Evolutionary conservation across 139 green algal genomes (phyloP), one percentile per base, ranked within the genome.

Genomic region (Coccomyxa sp.): DNA sequence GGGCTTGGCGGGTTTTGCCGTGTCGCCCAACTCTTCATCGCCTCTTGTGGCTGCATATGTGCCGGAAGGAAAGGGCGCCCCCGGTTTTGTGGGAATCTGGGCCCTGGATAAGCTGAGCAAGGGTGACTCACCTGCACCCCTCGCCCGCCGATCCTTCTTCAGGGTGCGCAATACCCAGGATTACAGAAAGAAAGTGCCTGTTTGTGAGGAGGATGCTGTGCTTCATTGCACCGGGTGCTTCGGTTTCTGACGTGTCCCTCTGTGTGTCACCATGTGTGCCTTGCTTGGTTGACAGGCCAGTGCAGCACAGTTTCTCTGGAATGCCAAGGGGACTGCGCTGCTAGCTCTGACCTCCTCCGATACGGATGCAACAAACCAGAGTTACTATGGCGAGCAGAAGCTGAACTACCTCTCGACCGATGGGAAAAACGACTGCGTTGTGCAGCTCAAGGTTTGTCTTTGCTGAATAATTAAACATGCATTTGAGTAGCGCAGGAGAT

Each of bases 361-460:
- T 79, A 93, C 96, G 27, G 96, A 99, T 81, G 94, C 91, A 32
- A 98, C 95, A 82, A 98, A 98, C 84, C 89, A 96, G 83, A 94
- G 83, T 75, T 96, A 96, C 82, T 96, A 96, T 80, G 93, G 93
- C 79, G 94, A 98, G 88, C 92, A 95, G 82, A 93, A 95, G 86
- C 91, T 99, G 78, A 95, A 98, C 90, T 99, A 92, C 85, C 83
- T 99, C 76, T 67, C 88, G 4, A 84, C 84, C 18, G 90, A 95
- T 68, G 94, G 89, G 30, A 84, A 27, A 60, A 85, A 90, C 58
- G 93, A 97, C 66, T 91, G 86, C 79, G 88, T 87, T 13, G 94
- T 98, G 51, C 86, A 85, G 63, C 63, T 71, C 21, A 71, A 71
- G 63, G 13, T 25, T 16, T 13, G 31, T 58, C 38, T 4, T n/a